Evolutionary conservation across 2,329 filamentous ascomycete species (phyloP), one percentile per base, ranked within the genome.

Genomic region (Fonsecaea nubica): DNA sequence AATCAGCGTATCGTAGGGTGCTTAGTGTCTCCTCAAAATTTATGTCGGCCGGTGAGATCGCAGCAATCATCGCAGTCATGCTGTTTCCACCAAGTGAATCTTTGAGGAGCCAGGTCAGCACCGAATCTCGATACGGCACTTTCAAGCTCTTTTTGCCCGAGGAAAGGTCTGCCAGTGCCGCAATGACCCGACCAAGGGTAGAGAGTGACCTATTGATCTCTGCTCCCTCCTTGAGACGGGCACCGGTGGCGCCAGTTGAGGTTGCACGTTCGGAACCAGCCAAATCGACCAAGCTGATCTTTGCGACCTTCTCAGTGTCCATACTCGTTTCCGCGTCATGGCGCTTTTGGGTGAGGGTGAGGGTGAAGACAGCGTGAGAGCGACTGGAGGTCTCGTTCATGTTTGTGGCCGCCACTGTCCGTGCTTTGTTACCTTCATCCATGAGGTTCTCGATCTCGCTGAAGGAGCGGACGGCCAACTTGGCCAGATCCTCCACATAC

Each of bases 371-470:
- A 48, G 95, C 95, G 79, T 99, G 95, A 77, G 94, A 98, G 83
- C 95, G 90, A 86, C 93, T 97, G 67, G 93, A 97, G 0, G 96
- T 99, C 80, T 98, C 95, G 84, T 99, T 99, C 95, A 99, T 99
- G 85, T 98, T 99, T 45, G 95, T 99, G 7, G 95, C 95, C 2
- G 95, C 95, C 45, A 99, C 95, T 0, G 95, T 99, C 83, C 95
- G 87, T 38, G 95, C 95, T 81, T 99, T 99, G 84, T 99, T 99
- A 75, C 95, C 95, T 80, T 98, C 94, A 76, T 99, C 95, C 95
- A 99, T 99, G 74, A 99, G 82, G 76, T 97, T 90, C 76, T 99
- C 95, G 72, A 99, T 98, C 77, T 99, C 96, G 62, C 90, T 85
- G 77, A 99, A 98, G 67, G 92, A 94, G 72, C 92, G 88, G 48